A percentile compares a stretch with the other conserved stretches of the same genome.
These are phyloP conservation scores for Papilionanthe hybrid DNA, from an alignment of 116 monocot species.

Conservation along the genomic window DNA sequence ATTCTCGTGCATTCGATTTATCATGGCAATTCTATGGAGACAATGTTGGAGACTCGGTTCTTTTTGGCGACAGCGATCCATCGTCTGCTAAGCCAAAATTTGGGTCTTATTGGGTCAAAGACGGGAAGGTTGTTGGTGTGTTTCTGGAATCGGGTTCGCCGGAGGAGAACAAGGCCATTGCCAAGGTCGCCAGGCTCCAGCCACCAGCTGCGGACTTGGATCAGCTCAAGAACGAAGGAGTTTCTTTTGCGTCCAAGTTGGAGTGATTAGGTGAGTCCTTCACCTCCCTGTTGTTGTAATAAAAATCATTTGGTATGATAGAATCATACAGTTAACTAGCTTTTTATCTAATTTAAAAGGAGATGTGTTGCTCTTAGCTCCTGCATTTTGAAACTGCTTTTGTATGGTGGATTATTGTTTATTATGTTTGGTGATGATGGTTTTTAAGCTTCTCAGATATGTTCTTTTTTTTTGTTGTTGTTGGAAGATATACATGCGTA, in stretches of 20 bases:
- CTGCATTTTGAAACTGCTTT: no score
- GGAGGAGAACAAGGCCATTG: slow-evolving; percentile 82
- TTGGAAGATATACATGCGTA: no score
- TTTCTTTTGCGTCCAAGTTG: slow-evolving; percentile 63
- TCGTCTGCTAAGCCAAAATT: slow-evolving; percentile 69
- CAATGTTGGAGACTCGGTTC: slow-evolving; percentile 71
- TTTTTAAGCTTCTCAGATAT: no score
- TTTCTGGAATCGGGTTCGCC: slow-evolving; percentile 70
- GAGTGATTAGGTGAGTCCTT: background rate
- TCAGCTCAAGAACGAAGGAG: slow-evolving; percentile 46
- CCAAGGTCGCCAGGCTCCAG: slow-evolving; percentile 57
- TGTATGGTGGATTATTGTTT: no score
- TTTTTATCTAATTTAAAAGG: no score
- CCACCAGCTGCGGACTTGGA: slow-evolving; percentile 43
- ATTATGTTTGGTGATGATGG: no score
- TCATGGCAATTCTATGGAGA: slow-evolving; percentile 94
- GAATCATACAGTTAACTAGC: no score
- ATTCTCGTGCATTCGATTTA: slow-evolving; percentile 72
- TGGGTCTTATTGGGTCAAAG: slow-evolving; percentile 81
- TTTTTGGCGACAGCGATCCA: slow-evolving; percentile 75
- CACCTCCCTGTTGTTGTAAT: no score
- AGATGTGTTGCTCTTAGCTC: no score
- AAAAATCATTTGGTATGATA: no score
- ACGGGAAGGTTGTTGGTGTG: slow-evolving; percentile 66
- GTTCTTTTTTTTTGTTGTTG: no score